Evolutionary conservation across 208 protist species (phyloP).

Genomic region (Sergeia podlipaevii): DNA sequence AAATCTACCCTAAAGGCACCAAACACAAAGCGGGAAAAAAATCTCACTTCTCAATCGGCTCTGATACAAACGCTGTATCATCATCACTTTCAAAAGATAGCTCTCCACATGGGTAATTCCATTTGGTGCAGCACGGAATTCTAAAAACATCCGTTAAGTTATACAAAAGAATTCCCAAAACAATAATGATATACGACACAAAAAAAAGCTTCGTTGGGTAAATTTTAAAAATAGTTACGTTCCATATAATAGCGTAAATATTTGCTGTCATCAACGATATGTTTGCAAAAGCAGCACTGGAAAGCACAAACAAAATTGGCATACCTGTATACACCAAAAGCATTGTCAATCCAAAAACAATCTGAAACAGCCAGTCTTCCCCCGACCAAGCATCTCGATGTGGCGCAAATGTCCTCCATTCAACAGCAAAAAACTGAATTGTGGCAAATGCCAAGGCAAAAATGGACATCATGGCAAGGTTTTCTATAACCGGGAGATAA

Average conservation of each 20-base stretch:
- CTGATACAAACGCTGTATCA: too few species aligned
- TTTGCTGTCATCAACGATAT: conserved; percentile 70
- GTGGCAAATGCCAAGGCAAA: conserved; percentile 60
- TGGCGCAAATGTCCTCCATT: conserved; percentile 59
- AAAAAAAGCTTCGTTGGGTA: conserved; percentile 68
- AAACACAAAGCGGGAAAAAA: too few species aligned
- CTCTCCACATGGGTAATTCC: conserved; percentile 65
- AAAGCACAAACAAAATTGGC: conserved; percentile 63
- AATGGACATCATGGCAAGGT: conserved; percentile 70
- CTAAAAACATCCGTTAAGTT: conserved; percentile 60
- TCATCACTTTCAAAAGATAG: too few species aligned
- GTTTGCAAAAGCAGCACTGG: conserved; percentile 81
- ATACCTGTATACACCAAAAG: conserved; percentile 72
- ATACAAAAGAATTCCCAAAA: conserved; percentile 60
- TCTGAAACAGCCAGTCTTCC: conserved; percentile 68
- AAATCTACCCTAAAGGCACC: too few species aligned
- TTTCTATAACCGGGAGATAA: conserved; percentile 71
- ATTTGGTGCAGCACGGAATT: conserved; percentile 36
- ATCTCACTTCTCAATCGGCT: too few species aligned
- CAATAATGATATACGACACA: conserved; percentile 69
- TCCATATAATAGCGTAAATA: conserved; percentile 84
- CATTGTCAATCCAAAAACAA: conserved; percentile 84
- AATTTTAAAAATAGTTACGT: conserved; percentile 71
- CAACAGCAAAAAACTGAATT: conserved; percentile 77
- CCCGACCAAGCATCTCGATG: conserved; percentile 43